Percentiles rank a stretch among this genome's conserved stretches.
Evolutionary conservation across 768 basidiomycete species (phyloP).

Genomic region (Lactarius deliciosus): DNA sequence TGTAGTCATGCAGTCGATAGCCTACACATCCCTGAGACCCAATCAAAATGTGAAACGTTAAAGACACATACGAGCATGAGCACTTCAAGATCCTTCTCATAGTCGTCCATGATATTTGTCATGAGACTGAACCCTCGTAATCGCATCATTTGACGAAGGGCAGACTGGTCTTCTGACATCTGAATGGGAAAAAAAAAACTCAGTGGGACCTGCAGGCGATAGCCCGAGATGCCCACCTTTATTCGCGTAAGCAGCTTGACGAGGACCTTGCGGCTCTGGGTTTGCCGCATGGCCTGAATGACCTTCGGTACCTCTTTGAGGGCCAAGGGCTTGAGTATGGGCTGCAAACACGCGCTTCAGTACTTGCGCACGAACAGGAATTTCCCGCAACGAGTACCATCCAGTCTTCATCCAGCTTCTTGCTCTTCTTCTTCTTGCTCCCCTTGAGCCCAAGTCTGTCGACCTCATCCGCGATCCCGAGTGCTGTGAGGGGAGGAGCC

Average conservation of each 20-base stretch:
- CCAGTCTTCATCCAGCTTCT: constrained; percentile 94
- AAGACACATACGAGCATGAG: constrained; percentile 57
- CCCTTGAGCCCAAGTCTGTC: constrained; percentile 84
- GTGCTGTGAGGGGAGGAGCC: constrained; percentile 49
- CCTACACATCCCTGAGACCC: constrained; percentile 38
- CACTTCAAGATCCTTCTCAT: constrained; percentile 67
- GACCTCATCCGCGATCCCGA: constrained; percentile 92
- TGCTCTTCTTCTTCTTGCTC: constrained; percentile 82
- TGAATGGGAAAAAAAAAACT: constrained; percentile 34
- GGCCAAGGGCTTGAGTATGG: constrained; percentile 69
- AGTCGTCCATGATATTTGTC: constrained; percentile 83
- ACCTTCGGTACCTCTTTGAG: constrained; percentile 88
- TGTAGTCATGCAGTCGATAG: constrained; percentile 61
- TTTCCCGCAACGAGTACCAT: constrained; percentile 48
- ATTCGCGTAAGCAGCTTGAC: constrained; percentile 82
- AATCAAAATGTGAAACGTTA: not conserved
- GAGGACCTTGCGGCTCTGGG: constrained; percentile 77
- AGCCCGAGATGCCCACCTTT: constrained; percentile 49
- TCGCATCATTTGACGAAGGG: constrained; percentile 83
- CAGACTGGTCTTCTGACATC: constrained; percentile 82
- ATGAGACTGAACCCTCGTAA: constrained; percentile 92
- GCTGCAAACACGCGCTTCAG: constrained; percentile 44
- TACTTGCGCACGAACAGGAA: constrained; percentile 8
- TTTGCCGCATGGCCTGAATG: constrained; percentile 87
- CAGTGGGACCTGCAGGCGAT: not conserved